Evolutionary conservation across 2,329 filamentous ascomycete species (phyloP).

Genomic region (Parascedosporium putredinis): DNA sequence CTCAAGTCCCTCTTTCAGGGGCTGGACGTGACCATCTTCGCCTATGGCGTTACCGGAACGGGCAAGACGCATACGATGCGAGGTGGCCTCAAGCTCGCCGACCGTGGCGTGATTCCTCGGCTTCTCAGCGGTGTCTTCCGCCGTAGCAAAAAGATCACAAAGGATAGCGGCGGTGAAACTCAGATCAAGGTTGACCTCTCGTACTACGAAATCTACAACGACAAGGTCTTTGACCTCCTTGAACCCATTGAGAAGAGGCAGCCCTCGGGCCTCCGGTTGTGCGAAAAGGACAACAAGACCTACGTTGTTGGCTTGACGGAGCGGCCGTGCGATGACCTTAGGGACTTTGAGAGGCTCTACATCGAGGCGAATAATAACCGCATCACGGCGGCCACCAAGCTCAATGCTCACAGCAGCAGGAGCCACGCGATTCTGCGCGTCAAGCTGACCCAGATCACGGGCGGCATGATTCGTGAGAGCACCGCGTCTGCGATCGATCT

Average conservation of each 20-base stretch:
- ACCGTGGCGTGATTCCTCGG: constrained; percentile 79
- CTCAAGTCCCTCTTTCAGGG: constrained; percentile 88
- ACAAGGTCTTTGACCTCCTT: constrained; percentile 87
- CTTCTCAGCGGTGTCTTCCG: constrained; percentile 79
- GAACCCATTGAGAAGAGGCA: constrained; percentile 81
- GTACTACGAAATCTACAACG: constrained; percentile 96
- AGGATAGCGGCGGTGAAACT: constrained; percentile 63
- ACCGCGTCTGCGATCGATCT: constrained; percentile 90
- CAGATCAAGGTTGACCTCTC: constrained; percentile 66
- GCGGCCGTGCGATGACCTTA: constrained; percentile 69
- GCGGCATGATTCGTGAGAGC: constrained; percentile 59
- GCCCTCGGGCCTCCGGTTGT: constrained; percentile 65
- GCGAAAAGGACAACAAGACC: constrained; percentile 79
- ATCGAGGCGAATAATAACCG: constrained; percentile 87
- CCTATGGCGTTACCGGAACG: constrained; percentile 98
- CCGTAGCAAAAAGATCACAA: constrained; percentile 71
- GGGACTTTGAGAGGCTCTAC: constrained; percentile 83
- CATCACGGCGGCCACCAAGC: constrained; percentile 80
- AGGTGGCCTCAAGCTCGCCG: constrained; percentile 74
- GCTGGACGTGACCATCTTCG: constrained; percentile 80
- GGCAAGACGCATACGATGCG: constrained; percentile 97
- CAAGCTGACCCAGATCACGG: constrained; percentile 69
- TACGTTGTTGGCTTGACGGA: constrained; percentile 80
- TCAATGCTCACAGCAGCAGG: constrained; percentile 82
- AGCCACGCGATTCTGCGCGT: constrained; percentile 88